Conservation (phyloP, 2,329 filamentous ascomycete genomes). For the Arthrobotrys iridis region DNA sequence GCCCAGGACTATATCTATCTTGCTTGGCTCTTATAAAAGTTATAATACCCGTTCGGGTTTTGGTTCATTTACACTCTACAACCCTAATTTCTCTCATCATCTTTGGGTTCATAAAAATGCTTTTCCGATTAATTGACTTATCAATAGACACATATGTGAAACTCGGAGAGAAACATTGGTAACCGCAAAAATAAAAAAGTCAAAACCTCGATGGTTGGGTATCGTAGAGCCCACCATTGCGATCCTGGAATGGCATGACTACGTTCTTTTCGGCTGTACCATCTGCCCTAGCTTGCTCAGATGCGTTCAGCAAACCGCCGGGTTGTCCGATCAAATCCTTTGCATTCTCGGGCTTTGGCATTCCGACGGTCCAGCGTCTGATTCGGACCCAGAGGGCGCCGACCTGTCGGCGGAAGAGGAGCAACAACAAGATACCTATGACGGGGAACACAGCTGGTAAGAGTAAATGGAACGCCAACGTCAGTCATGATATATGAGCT, state of each 20-base stretch:
- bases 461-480: not conserved
- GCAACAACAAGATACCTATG: slow-evolving; percentile 9
- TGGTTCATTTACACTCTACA: too few relatives aligned
- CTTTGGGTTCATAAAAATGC: too few relatives aligned
- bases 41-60: too few relatives aligned
- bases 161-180: too few relatives aligned
- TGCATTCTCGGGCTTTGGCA: slow-evolving; percentile 24
- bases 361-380: slow-evolving; percentile 21
- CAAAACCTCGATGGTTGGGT: not conserved
- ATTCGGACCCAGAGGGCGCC: slow-evolving; percentile 26
- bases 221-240: not conserved
- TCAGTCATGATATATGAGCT: not conserved
- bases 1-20: too few relatives aligned
- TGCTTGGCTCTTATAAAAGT: too few relatives aligned
- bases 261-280: slow-evolving; percentile 33
- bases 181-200: too few relatives aligned
- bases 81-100: too few relatives aligned
- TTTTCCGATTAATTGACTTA: too few relatives aligned
- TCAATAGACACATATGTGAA: too few relatives aligned
- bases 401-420: slow-evolving; percentile 28
- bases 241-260: slow-evolving; percentile 38
- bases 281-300: slow-evolving; percentile 29
- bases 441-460: slow-evolving; percentile 25
- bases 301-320: not conserved
- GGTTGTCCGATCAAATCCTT: not conserved